Conservation (phyloP, 768 basidiomycete genomes). For the Roridomyces roridus region DNA sequence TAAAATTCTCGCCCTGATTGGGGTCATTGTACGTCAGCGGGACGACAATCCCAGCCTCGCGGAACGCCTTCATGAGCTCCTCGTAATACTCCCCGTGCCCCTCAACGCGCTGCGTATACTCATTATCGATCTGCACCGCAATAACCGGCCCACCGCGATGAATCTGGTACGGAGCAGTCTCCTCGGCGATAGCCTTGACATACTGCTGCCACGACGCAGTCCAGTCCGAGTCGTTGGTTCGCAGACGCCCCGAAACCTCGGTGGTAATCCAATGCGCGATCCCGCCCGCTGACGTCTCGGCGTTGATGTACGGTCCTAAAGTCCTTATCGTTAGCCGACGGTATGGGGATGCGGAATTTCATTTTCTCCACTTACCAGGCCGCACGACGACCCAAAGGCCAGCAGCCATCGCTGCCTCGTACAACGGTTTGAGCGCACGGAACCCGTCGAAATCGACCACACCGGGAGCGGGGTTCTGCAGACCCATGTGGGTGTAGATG, state of each 20-base stretch:
- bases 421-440: constrained; percentile 73
- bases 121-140: constrained; percentile 54
- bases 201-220: constrained; percentile 75
- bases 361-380: too few relatives aligned
- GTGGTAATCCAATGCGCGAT: constrained; percentile 74
- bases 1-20: constrained; percentile 61
- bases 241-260: constrained; percentile 66
- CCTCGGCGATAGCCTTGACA: constrained; percentile 66
- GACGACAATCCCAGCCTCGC: constrained; percentile 62
- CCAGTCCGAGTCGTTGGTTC: constrained; percentile 79
- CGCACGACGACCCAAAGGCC: constrained; percentile 83
- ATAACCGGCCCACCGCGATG: constrained; percentile 79
- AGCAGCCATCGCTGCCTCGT: constrained; percentile 72
- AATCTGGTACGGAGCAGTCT: constrained; percentile 70
- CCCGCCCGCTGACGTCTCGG: constrained; percentile 82
- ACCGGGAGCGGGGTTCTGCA: constrained; percentile 76
- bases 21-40: constrained; percentile 82
- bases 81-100: constrained; percentile 63
- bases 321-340: not conserved
- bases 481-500: constrained; percentile 82
- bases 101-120: constrained; percentile 62
- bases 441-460: constrained; percentile 77
- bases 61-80: constrained; percentile 63
- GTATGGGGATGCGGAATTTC: not conserved
- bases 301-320: constrained; percentile 70